phyloP scores from a whole-genome alignment of 495 filamentous ascomycete species.

The Tuber magnatum region DNA sequence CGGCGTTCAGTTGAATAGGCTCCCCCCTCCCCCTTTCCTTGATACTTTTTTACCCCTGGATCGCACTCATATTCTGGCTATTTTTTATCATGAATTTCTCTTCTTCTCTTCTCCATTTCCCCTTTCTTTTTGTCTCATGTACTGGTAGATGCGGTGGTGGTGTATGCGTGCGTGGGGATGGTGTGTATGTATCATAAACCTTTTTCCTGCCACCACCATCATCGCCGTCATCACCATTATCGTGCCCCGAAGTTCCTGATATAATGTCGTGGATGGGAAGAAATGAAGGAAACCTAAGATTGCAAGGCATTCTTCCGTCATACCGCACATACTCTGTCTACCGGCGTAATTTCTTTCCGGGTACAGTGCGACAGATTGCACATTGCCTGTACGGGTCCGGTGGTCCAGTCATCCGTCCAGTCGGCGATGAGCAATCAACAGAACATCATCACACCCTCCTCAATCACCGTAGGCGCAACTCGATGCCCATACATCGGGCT shows the following conservation, averaged over 20 bases:
- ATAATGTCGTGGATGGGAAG: not conserved
- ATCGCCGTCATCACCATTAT: not conserved
- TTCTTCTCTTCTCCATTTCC: not conserved
- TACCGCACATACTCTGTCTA: not conserved
- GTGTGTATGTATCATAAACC: not conserved
- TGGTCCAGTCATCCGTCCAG: not conserved
- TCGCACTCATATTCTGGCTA: not conserved
- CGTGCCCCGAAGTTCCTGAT: not conserved
- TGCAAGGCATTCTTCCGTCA: not conserved
- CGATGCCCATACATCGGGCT: too few species aligned
- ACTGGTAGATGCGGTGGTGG: not conserved
- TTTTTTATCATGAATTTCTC: not conserved
- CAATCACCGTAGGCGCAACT: too few species aligned
- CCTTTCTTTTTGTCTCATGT: not conserved
- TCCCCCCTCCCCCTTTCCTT: not conserved
- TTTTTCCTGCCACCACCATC: not conserved
- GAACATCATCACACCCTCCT: too few species aligned
- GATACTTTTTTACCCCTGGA: not conserved
- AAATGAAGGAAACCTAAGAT: not conserved
- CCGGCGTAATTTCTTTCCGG: not conserved
- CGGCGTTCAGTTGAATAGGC: constrained; percentile 3
- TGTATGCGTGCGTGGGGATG: not conserved
- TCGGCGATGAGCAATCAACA: too few species aligned
- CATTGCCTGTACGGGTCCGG: not conserved
- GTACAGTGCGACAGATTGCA: not conserved